These are phyloP conservation scores for Penicillium sp. DNA, from an alignment of 2,329 filamentous ascomycete genomes.

Conservation along the genomic window DNA sequence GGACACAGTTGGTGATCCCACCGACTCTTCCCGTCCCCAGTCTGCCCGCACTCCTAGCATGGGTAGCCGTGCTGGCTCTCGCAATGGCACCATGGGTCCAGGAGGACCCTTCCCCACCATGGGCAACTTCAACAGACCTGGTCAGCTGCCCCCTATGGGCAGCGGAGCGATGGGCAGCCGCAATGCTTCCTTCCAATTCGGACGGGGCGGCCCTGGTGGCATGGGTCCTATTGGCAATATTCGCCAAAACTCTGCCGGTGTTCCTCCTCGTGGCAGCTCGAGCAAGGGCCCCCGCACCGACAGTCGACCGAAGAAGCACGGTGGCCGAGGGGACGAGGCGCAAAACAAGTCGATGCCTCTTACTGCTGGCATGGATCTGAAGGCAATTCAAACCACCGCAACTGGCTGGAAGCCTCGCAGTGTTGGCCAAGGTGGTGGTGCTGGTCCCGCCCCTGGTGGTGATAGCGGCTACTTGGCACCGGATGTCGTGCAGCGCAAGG, in stretches of 20 bases:
- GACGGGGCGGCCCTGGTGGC: conserved; percentile 56
- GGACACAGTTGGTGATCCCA: conserved; percentile 75
- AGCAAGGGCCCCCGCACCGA: conserved; percentile 48
- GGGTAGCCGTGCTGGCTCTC: conserved; percentile 52
- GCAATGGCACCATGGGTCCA: conserved; percentile 32
- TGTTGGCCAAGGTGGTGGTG: conserved; percentile 52
- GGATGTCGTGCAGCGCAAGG: conserved; percentile 95
- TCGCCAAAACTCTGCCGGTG: conserved; percentile 1
- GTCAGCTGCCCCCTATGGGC: conserved; percentile 65
- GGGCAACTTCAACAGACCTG: conserved; percentile 64
- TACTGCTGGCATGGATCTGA: conserved; percentile 77
- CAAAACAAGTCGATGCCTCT: conserved; percentile 87
- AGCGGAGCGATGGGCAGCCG: conserved; percentile 63
- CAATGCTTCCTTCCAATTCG: conserved; percentile 50
- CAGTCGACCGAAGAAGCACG: conserved; percentile 46
- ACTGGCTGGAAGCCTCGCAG: conserved; percentile 88
- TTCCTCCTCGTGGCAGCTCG: conserved; percentile 65
- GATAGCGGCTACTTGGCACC: conserved; percentile 69
- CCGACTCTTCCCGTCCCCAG: conserved; percentile 61
- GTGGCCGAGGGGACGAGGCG: conserved; percentile 63
- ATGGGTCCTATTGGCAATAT: conserved; percentile 47
- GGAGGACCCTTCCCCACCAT: conserved; percentile 48
- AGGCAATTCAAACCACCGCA: conserved; percentile 70
- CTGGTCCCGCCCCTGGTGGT: conserved; percentile 51
- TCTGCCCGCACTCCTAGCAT: conserved; percentile 53